Conservation (phyloP, 2,329 filamentous ascomycete species). For the Allantophomopsis cytisporea region DNA sequence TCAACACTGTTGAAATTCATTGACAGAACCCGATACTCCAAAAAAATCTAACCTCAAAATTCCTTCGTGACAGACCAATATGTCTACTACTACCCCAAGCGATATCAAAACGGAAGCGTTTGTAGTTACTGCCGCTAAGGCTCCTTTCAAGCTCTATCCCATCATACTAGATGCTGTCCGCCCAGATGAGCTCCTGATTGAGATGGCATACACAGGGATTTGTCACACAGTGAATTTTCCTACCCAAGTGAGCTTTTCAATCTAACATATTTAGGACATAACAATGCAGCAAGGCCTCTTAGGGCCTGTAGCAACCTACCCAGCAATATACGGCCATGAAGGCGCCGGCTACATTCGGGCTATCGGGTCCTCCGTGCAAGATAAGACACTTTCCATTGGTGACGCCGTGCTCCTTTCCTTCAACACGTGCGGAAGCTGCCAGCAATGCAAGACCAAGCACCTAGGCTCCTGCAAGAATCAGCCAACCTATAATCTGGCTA, state of each 20-base stretch:
- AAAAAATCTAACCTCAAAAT: no score
- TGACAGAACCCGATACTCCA: no score
- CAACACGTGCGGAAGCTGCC: slow-evolving; percentile 17
- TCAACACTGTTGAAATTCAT: no score
- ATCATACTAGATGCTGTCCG: slow-evolving; percentile 17
- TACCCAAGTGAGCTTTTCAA: background rate
- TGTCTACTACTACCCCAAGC: background rate
- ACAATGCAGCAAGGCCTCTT: background rate
- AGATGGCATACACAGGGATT: slow-evolving; percentile 19
- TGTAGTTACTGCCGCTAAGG: background rate
- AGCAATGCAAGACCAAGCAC: slow-evolving; percentile 12
- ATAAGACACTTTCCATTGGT: slow-evolving; percentile 5
- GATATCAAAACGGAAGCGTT: background rate
- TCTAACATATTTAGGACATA: background rate
- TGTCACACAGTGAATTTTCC: slow-evolving; percentile 8
- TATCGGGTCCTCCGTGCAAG: slow-evolving; percentile 5
- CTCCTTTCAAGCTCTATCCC: slow-evolving; percentile 2
- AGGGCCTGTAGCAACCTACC: slow-evolving; percentile 5
- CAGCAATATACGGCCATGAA: slow-evolving; percentile 15
- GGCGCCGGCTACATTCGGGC: slow-evolving; percentile 8
- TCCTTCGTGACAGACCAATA: no score
- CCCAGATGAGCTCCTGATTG: slow-evolving; percentile 16
- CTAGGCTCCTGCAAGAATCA: slow-evolving; percentile 14
- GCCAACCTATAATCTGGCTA: slow-evolving; percentile 9
- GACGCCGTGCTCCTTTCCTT: slow-evolving; percentile 19